Conservation (phyloP, 768 basidiomycete genomes). For the Arthromyces matolae region DNA sequence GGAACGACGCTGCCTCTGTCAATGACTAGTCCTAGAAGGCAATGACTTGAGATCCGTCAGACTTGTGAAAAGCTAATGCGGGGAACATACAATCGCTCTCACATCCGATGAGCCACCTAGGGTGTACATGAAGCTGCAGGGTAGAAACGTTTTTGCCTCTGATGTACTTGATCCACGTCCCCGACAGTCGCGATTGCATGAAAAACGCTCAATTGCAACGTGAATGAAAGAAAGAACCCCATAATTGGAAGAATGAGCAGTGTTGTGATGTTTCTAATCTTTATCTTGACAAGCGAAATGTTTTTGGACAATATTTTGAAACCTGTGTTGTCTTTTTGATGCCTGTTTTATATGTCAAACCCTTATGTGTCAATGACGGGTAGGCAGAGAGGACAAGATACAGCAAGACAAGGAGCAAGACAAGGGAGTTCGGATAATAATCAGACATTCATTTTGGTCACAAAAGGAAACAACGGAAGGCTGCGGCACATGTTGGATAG, state of each 20-base stretch:
- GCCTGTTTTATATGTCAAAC: constrained; percentile 1
- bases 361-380: background rate
- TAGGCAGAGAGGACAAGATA: background rate
- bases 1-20: background rate
- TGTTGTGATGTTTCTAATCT: constrained; percentile 1
- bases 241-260: background rate
- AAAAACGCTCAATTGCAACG: background rate
- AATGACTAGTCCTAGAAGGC: background rate
- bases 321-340: background rate
- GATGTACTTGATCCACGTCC: background rate
- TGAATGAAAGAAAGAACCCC: background rate
- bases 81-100: too few relatives aligned
- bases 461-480: too few relatives aligned
- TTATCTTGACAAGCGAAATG: background rate
- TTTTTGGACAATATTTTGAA: background rate
- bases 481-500: background rate
- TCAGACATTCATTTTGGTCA: too few relatives aligned
- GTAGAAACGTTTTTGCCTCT: background rate
- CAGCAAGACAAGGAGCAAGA: too few relatives aligned
- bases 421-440: too few relatives aligned
- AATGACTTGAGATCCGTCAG: background rate
- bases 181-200: background rate
- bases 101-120: too few relatives aligned
- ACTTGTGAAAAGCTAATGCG: background rate
- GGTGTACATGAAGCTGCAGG: too few relatives aligned